These are phyloP conservation scores for Blastocystis sp. DNA, from an alignment of 352 stramenopile species.

Conservation along the genomic window DNA sequence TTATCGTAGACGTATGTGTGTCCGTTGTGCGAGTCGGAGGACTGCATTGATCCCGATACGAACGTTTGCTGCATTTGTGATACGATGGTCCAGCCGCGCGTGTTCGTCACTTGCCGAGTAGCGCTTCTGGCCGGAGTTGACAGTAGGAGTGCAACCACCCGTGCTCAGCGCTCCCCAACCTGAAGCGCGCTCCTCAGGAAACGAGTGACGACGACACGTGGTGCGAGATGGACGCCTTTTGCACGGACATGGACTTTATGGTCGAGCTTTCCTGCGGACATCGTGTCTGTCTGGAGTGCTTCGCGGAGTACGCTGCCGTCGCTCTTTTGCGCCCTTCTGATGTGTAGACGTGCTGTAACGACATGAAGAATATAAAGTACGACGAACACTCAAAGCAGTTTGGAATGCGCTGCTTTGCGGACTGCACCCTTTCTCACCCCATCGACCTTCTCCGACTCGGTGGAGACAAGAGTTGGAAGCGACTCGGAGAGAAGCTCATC, in stretches of 20 bases:
- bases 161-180: conserved; percentile 43
- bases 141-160: conserved; percentile 53
- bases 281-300: conserved; percentile 49
- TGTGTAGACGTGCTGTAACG: conserved; percentile 51
- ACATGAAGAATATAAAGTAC: conserved; percentile 35
- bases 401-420: conserved; percentile 65
- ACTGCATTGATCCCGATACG: conserved; percentile 62
- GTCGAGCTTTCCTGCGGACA: conserved; percentile 63
- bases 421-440: conserved; percentile 56
- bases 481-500: conserved; percentile 53
- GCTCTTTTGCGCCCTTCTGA: neutral
- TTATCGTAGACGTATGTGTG: conserved; percentile 39
- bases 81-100: conserved; percentile 31
- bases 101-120: conserved; percentile 57
- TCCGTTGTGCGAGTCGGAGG: conserved; percentile 39
- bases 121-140: neutral
- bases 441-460: conserved; percentile 54
- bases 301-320: conserved; percentile 50
- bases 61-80: conserved; percentile 59
- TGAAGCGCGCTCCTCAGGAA: conserved; percentile 8
- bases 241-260: conserved; percentile 66
- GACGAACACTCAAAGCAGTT: conserved; percentile 50
- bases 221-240: conserved; percentile 72
- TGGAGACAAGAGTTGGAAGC: conserved; percentile 59
- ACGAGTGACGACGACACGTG: conserved; percentile 9